Evolutionary conservation across 805 yeast genomes (phyloP).

Genomic region (Pichia nanzhaoensis): DNA sequence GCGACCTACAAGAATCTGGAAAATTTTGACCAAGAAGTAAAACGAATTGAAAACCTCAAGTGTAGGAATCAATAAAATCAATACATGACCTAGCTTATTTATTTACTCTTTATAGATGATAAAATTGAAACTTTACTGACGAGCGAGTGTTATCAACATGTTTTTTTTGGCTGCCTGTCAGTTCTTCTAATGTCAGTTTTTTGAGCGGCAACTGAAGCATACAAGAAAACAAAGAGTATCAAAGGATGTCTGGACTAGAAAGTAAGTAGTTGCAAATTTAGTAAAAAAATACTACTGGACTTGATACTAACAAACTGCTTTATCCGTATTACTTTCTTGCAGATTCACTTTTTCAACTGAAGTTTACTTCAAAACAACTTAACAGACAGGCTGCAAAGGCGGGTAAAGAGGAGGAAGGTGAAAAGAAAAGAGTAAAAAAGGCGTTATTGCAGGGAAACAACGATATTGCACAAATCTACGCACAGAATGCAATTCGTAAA

Average conservation of each 20-base stretch:
- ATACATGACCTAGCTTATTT: neutral
- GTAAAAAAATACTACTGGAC: neutral
- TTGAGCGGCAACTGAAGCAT: too few species aligned
- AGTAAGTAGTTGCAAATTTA: slow-evolving; percentile 26
- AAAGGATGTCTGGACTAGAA: slow-evolving; percentile 35
- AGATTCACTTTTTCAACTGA: slow-evolving; percentile 60
- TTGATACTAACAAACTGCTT: too few species aligned
- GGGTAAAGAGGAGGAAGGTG: slow-evolving; percentile 81
- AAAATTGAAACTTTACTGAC: too few species aligned
- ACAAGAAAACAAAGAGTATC: too few species aligned
- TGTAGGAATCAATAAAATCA: slow-evolving; percentile 4
- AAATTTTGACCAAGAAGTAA: slow-evolving; percentile 33
- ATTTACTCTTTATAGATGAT: neutral
- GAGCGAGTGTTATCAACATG: too few species aligned
- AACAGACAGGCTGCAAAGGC: slow-evolving; percentile 86
- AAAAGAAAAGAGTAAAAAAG: slow-evolving; percentile 84
- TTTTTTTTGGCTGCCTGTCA: neutral
- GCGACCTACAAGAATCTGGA: slow-evolving; percentile 40
- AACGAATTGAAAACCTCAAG: slow-evolving; percentile 24
- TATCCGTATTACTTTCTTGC: neutral
- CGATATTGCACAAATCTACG: slow-evolving; percentile 90
- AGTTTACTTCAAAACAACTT: slow-evolving; percentile 91
- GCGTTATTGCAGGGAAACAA: slow-evolving; percentile 79
- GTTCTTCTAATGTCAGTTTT: too few species aligned
- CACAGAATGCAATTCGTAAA: slow-evolving; percentile 93